Evolutionary conservation across 75 land plant species (phyloP), one percentile per base, ranked within the genome.

Genomic region (Pinus taeda): DNA sequence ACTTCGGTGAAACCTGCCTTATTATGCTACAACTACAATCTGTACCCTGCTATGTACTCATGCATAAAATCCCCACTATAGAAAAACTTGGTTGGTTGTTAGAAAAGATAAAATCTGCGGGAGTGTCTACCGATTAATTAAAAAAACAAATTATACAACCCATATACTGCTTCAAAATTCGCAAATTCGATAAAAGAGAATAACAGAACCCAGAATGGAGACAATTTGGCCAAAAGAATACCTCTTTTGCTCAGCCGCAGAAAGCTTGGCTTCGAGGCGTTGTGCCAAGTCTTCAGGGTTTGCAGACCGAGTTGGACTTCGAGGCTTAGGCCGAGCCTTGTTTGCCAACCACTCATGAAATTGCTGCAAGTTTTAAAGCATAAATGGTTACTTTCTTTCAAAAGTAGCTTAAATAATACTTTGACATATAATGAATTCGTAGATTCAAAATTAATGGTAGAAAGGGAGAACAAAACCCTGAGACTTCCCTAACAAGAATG

Each of bases 231-330:
- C 15, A n/a, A 12, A 74, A 66, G 30, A 26, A n/a, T 75, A 97
- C 99, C 99, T 92, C 71, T 97, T 97, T 78, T 93, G 93, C 76
- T 91, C 95, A 64, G 99, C 99, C 12, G 98, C 98, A 74, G 60
- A 80, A 21, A 97, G 93, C 81, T 89, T 97, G 24, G 95, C 93
- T 81, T 93, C 91, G 55, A 97, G 92, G 57, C 99, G 88, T 71
- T 93, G 93, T 4, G 86, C 90, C 77, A 86, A 88, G 37, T 88
- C 90, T 57, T 89, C 96, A 36, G 88, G 83, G 42, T 83, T 84
- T 3, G 83, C 75, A 13, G 87, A 78, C 60, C 73, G 79, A 29
- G 93, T 83, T 9, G 91, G 90, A 57, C 89, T 85, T 78, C 80
- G 88, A 7, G 85, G 82, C 84, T 86, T 92, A 11, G 93, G 87